These are phyloP conservation scores for Dipodascus geniculatus DNA, from an alignment of 805 yeast genomes.

Conservation along the genomic window DNA sequence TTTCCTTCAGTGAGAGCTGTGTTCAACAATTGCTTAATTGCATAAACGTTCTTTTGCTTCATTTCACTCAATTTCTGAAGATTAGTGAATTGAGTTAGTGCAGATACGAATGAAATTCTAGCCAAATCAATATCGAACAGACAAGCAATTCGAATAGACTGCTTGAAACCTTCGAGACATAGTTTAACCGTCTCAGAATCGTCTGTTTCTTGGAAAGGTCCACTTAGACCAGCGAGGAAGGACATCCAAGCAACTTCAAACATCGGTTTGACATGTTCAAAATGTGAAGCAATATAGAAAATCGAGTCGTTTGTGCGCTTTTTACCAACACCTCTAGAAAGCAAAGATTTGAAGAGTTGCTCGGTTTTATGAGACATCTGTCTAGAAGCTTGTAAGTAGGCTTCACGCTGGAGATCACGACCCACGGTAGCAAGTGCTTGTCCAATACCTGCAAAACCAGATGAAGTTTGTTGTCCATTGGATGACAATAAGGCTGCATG, in stretches of 20 bases:
- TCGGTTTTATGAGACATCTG: constrained; percentile 89
- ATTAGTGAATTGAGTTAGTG: constrained; percentile 77
- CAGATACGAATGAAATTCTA: constrained; percentile 78
- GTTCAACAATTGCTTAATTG: constrained; percentile 61
- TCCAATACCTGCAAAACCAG: constrained; percentile 23
- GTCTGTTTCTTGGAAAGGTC: constrained; percentile 77
- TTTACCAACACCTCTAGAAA: constrained; percentile 29
- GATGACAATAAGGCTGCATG: constrained; percentile 79
- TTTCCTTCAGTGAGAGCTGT: constrained; percentile 76
- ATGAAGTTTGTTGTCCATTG: constrained; percentile 29
- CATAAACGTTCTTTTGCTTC: constrained; percentile 67
- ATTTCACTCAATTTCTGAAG: constrained; percentile 70
- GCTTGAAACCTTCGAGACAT: constrained; percentile 76
- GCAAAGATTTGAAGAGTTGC: constrained; percentile 54
- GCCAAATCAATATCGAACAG: constrained; percentile 77
- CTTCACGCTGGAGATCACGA: constrained; percentile 63
- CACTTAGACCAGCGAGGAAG: constrained; percentile 83
- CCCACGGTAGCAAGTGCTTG: constrained; percentile 37
- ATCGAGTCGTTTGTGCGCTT: constrained; percentile 19
- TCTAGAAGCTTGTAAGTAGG: constrained; percentile 83
- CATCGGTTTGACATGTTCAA: constrained; percentile 84
- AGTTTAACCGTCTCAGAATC: constrained; percentile 44
- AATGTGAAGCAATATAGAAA: constrained; percentile 74
- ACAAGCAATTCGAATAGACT: constrained; percentile 74
- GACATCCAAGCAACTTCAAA: constrained; percentile 98